Evolutionary conservation across 2,329 filamentous ascomycete species (phyloP).

Genomic region (Microcyclospora pomicola): DNA sequence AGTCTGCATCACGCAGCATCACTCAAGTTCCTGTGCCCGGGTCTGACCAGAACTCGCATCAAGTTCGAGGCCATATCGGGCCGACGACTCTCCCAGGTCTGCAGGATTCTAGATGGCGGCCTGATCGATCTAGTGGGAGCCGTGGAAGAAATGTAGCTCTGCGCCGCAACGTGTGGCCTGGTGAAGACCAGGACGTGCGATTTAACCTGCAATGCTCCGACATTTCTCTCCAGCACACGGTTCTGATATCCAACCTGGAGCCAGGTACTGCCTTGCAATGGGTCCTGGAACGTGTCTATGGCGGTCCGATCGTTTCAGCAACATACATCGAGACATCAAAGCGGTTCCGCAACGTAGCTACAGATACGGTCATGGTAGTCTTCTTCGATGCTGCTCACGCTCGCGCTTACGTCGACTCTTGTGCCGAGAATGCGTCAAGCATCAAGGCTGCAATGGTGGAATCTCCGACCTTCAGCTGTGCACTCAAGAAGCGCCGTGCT

Average conservation of each 20-base stretch:
- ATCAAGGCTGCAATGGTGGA: constrained; percentile 3
- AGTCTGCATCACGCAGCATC: no score
- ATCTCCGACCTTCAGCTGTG: constrained; percentile 3
- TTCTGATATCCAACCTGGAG: constrained; percentile 13
- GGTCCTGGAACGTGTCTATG: constrained; percentile 10
- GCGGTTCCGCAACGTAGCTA: constrained; percentile 7
- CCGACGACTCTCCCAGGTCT: no score
- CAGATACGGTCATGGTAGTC: constrained; percentile 10
- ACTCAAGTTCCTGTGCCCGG: no score
- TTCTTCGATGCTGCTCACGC: constrained; percentile 10
- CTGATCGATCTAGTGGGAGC: no score
- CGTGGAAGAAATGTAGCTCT: no score
- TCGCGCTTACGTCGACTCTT: constrained; percentile 4
- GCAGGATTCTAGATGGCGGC: no score
- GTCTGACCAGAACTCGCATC: no score
- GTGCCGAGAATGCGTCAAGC: neutral
- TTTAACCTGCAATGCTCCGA: no score
- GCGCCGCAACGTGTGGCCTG: no score
- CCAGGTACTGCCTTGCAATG: constrained; percentile 7
- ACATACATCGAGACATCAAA: constrained; percentile 8
- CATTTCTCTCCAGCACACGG: constrained; percentile 4
- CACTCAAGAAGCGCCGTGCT: neutral
- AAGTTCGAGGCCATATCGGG: no score
- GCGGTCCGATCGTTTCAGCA: constrained; percentile 10
- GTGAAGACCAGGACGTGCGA: no score